phyloP scores from a whole-genome alignment of 495 filamentous ascomycete genomes.

The Lophium mytilinum region DNA sequence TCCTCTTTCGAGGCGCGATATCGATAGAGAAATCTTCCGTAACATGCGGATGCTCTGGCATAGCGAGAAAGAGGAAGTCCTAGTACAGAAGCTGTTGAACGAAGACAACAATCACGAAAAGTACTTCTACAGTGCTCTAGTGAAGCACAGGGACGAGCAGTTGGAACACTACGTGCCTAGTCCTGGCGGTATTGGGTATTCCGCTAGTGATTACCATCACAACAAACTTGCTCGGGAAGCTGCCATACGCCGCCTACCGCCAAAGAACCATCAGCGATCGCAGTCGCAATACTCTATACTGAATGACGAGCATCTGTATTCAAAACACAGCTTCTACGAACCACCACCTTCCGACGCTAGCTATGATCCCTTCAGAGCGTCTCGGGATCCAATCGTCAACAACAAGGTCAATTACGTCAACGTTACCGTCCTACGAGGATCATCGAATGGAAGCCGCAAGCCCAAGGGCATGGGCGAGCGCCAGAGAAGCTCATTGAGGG shows the following conservation, averaged over 20 bases:
- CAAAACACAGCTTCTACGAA: constrained; percentile 38
- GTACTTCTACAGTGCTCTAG: constrained; percentile 77
- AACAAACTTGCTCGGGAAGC: constrained; percentile 44
- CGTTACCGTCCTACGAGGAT: constrained; percentile 57
- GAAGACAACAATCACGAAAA: constrained; percentile 84
- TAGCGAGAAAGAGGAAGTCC: constrained; percentile 57
- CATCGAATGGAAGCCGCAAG: constrained; percentile 21
- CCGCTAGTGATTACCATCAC: constrained; percentile 82
- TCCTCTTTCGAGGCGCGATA: constrained; percentile 45
- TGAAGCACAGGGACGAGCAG: constrained; percentile 70
- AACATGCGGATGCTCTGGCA: constrained; percentile 88
- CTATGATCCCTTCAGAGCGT: constrained; percentile 80
- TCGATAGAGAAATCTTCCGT: constrained; percentile 70
- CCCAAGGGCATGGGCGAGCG: constrained; percentile 18
- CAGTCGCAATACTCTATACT: constrained; percentile 66
- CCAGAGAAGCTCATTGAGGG: constrained; percentile 29
- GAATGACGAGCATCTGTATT: constrained; percentile 43
- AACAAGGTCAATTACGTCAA: constrained; percentile 45
- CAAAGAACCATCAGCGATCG: constrained; percentile 42
- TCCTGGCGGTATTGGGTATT: constrained; percentile 58
- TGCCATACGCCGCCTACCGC: constrained; percentile 32
- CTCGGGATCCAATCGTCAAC: constrained; percentile 39
- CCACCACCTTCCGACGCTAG: constrained; percentile 42
- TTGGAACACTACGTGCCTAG: constrained; percentile 69
- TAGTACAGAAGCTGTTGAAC: constrained; percentile 57